phyloP scores from a whole-genome alignment of 768 basidiomycete species.

The Boletus sensibilis region DNA sequence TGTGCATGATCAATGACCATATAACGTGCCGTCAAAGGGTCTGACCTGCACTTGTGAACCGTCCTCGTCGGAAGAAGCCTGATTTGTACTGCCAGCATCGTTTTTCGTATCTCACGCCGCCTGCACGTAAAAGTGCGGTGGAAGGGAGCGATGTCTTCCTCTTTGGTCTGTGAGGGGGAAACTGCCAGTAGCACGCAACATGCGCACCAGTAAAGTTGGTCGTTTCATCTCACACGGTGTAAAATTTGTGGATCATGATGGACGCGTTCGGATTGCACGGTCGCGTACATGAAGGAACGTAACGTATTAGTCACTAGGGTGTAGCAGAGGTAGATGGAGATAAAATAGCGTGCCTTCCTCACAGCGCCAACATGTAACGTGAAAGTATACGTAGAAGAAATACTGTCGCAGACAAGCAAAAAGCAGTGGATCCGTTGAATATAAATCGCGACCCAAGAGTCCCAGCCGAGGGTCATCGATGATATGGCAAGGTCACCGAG shows the following conservation, averaged over 20 bases:
- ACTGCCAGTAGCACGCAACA: not conserved
- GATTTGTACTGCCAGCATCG: not conserved
- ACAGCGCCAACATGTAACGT: not conserved
- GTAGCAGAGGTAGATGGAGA: not conserved
- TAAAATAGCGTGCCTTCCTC: constrained; percentile 4
- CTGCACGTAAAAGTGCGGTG: not conserved
- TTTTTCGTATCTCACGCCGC: not conserved
- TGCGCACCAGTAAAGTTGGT: not conserved
- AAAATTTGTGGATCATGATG: not conserved
- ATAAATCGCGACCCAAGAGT: not conserved
- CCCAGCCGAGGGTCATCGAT: not conserved
- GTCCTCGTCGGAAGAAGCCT: constrained; percentile 1
- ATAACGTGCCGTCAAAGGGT: not conserved
- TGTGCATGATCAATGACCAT: not conserved
- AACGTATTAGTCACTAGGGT: not conserved
- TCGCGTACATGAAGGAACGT: not conserved
- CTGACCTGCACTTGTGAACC: not conserved
- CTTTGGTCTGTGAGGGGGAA: not conserved
- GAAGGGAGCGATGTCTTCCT: not conserved
- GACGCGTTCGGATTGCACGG: not conserved
- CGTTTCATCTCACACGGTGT: not conserved
- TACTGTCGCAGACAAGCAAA: not conserved
- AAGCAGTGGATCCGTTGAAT: not conserved
- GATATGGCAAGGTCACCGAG: not conserved
- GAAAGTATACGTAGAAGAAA: not conserved